These are phyloP conservation scores for Acaromyces ingoldii DNA, from an alignment of 1,284 basidiomycete genomes.

Conservation along the genomic window DNA sequence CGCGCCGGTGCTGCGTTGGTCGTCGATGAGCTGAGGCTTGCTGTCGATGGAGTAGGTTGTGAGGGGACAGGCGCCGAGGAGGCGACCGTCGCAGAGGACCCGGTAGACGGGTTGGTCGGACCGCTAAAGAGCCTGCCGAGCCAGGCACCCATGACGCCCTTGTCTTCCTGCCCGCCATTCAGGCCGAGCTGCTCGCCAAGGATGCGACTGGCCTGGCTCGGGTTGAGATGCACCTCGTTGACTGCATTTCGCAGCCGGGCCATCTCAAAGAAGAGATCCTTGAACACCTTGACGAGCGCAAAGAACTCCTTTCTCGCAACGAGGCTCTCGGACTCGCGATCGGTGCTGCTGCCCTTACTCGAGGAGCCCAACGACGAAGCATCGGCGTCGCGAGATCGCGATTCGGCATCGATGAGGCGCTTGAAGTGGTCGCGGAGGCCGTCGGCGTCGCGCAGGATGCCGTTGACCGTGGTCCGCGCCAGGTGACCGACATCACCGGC, in stretches of 20 bases:
- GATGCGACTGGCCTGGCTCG: constrained; percentile 58
- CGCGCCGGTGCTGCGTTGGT: not conserved
- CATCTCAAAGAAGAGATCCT: constrained; percentile 77
- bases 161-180: constrained; percentile 20
- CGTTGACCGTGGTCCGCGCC: constrained; percentile 73
- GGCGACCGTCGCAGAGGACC: not conserved
- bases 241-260: constrained; percentile 74
- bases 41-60: not conserved
- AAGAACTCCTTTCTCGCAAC: constrained; percentile 79
- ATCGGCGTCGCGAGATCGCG: constrained; percentile 14
- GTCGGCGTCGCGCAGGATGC: constrained; percentile 68
- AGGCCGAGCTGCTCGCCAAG: constrained; percentile 44
- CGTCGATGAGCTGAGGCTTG: not conserved
- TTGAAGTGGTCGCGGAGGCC: constrained; percentile 72
- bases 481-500: constrained; percentile 80
- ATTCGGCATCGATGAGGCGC: constrained; percentile 56
- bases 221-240: constrained; percentile 87
- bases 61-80: not conserved
- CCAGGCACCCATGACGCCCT: constrained; percentile 22
- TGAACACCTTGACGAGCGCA: constrained; percentile 74
- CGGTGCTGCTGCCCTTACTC: constrained; percentile 55
- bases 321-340: constrained; percentile 52
- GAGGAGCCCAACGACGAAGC: not conserved
- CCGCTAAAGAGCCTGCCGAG: constrained; percentile 31
- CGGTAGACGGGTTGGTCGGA: constrained; percentile 5